phyloP scores from a whole-genome alignment of 176 grass and related monocot species.

The Dendrocalamus sinicus region DNA sequence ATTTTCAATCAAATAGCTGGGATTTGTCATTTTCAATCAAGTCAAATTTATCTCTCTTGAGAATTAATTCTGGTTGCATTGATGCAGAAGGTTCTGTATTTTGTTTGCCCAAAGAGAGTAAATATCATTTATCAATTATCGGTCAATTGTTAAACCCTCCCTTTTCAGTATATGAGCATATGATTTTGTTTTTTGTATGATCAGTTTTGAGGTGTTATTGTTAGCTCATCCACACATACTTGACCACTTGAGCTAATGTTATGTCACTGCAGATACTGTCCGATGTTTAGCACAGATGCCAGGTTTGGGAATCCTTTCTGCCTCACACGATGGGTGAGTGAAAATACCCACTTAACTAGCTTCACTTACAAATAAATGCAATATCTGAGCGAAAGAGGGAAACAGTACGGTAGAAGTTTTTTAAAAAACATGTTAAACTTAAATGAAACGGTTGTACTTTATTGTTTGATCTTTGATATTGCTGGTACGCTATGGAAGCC shows the following conservation, averaged over 20 bases:
- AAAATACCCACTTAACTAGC: conserved; percentile 24
- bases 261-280: conserved; percentile 71
- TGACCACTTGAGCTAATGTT: conserved; percentile 16
- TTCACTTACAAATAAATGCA: conserved; percentile 1
- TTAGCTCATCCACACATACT: background rate
- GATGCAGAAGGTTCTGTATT: background rate
- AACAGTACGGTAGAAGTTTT: background rate
- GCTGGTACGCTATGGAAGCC: background rate
- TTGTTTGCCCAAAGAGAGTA: background rate
- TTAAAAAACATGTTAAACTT: background rate
- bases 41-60: background rate
- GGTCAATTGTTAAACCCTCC: background rate
- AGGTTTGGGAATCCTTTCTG: conserved; percentile 80
- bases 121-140: background rate
- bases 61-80: conserved; percentile 1
- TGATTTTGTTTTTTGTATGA: too few relatives aligned
- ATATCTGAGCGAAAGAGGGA: background rate
- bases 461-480: conserved; percentile 33
- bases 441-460: background rate
- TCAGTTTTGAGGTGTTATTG: background rate
- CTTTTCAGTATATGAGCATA: background rate
- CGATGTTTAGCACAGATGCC: conserved; percentile 81
- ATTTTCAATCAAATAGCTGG: background rate
- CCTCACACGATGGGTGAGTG: conserved; percentile 86
- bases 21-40: too few relatives aligned